phyloP scores from a whole-genome alignment of 441 rosid species.

The Gossypium armourianum region DNA sequence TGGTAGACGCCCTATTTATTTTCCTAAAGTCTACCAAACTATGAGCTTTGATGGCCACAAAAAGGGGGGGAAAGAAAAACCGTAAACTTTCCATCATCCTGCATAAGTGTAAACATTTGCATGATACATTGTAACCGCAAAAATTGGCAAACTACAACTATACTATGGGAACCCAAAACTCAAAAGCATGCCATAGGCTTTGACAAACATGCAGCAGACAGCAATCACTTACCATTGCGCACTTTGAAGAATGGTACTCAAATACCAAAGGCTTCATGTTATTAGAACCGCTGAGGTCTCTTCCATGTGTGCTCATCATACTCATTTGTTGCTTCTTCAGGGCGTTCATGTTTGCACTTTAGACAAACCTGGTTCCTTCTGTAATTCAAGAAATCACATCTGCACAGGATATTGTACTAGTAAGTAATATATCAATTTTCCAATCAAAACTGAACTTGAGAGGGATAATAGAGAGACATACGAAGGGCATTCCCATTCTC shows the following conservation, averaged over 20 bases:
- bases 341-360: conserved; percentile 52
- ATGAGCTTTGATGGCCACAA: background rate
- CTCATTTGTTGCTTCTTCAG: conserved; percentile 23
- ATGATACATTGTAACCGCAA: background rate
- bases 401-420: conserved; percentile 19
- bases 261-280: background rate
- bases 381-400: conserved; percentile 71
- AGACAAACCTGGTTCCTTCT: conserved; percentile 48
- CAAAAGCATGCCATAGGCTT: background rate
- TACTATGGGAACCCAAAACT: background rate
- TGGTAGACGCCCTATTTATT: background rate
- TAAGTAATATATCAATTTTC: background rate
- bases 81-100: background rate
- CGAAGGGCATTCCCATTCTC: conserved; percentile 95
- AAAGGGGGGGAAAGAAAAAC: background rate
- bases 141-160: background rate
- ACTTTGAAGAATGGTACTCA: background rate
- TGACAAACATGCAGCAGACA: background rate
- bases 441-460: background rate
- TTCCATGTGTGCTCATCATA: conserved; percentile 22
- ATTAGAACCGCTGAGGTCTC: background rate
- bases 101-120: background rate
- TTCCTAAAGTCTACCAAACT: background rate
- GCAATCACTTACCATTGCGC: background rate
- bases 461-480: conserved; percentile 28